Base-by-base conservation (phyloP, 1,139 yeast genomes). In the Sugiyamaella novakii region DNA sequence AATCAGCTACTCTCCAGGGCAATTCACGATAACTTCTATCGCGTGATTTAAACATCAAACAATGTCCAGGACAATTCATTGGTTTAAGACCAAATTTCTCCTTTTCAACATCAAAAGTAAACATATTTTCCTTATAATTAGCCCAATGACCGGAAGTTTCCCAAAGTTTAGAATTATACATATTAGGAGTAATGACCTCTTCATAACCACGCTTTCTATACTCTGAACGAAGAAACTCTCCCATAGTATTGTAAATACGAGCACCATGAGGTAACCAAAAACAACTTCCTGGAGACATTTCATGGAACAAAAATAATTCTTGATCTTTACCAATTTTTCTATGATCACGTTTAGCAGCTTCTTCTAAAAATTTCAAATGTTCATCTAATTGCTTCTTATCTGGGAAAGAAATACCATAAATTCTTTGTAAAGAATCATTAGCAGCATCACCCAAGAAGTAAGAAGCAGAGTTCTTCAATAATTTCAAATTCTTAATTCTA, bases 181-280 rank as follows among this genome's bases (percentile, higher is more conserved):
- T 89, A 73, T 92, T 91, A 61, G 98, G 98, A 57, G 98, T 89
- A 66, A 92, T 91, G 57, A 92, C 98, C 76, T 92, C 98, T 59
- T 92, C 96, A 68, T 84, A 92, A 37, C 97, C 98, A 73, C 97
- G 84, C 71, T 78, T 81, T 67, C 84, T 81, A 74, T 91, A 91
- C 74, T 92, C 96, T 49, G 70, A 67, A 73, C 94, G 81, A 72
- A 92, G 68, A 69, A 87, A 73, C 17, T 84, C 88, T 59, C 83
- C 81, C 67, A 92, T 76, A 43, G 87, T 80, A 71, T 87, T 87
- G 78, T 89, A 92, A 64, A 92, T 89, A 75, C 98, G 84, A 41
- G 98, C 81, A 70, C 98, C 98, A 65, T 92, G 98, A 47, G 98
- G 98, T 63, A 92, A 79, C 96, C 98, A 91, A 80, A 92, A 91